Percentiles rank a stretch among this genome's conserved stretches.
These are phyloP conservation scores for Aspergillus puulaauensis DNA, from an alignment of 2,329 filamentous ascomycete species.

Conservation along the genomic window DNA sequence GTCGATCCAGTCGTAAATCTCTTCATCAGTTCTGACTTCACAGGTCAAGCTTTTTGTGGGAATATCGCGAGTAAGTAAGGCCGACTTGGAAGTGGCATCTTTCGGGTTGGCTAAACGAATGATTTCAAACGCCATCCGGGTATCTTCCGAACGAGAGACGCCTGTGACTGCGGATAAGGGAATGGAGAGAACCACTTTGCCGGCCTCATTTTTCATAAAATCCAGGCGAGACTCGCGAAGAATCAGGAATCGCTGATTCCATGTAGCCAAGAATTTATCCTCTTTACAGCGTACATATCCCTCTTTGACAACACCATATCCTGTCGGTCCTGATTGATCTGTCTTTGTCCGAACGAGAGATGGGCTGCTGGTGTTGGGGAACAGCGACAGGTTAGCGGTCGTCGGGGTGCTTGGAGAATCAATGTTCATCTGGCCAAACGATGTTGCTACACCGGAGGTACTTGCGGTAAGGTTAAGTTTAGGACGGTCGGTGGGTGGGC, in stretches of 20 bases:
- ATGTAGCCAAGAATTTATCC: constrained; percentile 74
- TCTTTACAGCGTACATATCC: constrained; percentile 67
- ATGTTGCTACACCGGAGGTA: constrained; percentile 69
- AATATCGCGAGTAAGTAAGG: constrained; percentile 75
- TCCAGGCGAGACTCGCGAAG: constrained; percentile 90
- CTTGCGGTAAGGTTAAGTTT: constrained; percentile 73
- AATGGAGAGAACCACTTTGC: constrained; percentile 84
- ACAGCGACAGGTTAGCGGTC: constrained; percentile 55
- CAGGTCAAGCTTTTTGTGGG: constrained; percentile 82
- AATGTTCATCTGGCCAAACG: constrained; percentile 66
- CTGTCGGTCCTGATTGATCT: constrained; percentile 63
- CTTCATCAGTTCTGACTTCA: constrained; percentile 91
- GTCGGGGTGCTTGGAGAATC: constrained; percentile 61
- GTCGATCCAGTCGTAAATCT: constrained; percentile 98
- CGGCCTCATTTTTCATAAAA: constrained; percentile 87
- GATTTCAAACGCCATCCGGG: constrained; percentile 91
- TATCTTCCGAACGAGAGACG: constrained; percentile 86
- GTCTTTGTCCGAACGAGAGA: constrained; percentile 63
- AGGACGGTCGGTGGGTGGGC: constrained; percentile 80
- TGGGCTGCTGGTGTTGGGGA: constrained; percentile 70
- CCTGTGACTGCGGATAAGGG: constrained; percentile 83
- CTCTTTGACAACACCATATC: constrained; percentile 72
- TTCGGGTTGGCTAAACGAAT: constrained; percentile 64
- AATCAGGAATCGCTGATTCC: constrained; percentile 88
- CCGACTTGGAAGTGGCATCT: constrained; percentile 64